Evolutionary conservation across 2,329 filamentous ascomycete genomes (phyloP).

Genomic region (Colletotrichum sp.): DNA sequence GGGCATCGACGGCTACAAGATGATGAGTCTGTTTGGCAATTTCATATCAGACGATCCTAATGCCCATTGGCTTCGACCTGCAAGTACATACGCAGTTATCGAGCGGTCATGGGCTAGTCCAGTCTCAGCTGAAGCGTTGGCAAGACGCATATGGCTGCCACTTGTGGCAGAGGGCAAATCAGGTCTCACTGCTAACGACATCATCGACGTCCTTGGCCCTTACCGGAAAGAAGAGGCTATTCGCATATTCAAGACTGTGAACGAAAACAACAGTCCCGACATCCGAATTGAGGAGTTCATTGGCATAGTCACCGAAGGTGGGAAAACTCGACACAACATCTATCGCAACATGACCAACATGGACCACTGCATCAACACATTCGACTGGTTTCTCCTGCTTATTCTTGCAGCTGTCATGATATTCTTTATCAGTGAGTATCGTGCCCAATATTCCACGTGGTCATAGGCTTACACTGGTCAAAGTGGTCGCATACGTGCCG

Average conservation of each 20-base stretch:
- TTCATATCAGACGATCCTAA: conserved; percentile 27
- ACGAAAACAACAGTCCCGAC: conserved; percentile 28
- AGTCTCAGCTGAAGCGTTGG: conserved; percentile 29
- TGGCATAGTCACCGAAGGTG: conserved; percentile 29
- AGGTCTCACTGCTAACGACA: conserved; percentile 25
- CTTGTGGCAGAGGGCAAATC: conserved; percentile 28
- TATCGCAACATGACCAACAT: conserved; percentile 30
- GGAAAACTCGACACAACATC: conserved; percentile 28
- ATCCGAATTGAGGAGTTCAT: conserved; percentile 33
- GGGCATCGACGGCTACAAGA: conserved; percentile 29
- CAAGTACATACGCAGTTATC: conserved; percentile 28
- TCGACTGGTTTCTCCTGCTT: conserved; percentile 31
- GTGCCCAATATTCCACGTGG: not conserved
- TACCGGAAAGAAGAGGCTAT: conserved; percentile 27
- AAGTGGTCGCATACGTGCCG: conserved; percentile 27
- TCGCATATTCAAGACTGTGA: conserved; percentile 22
- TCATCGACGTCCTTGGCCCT: conserved; percentile 30
- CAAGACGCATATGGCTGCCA: conserved; percentile 32
- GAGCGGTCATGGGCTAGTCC: conserved; percentile 31
- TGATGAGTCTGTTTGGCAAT: conserved; percentile 31
- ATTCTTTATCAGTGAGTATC: conserved; percentile 27
- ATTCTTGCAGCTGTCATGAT: conserved; percentile 28
- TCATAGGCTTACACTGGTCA: not conserved
- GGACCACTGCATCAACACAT: conserved; percentile 34
- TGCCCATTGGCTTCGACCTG: conserved; percentile 29